Conservation (phyloP, 345 rosid genomes). For the Murraya koenigii region DNA sequence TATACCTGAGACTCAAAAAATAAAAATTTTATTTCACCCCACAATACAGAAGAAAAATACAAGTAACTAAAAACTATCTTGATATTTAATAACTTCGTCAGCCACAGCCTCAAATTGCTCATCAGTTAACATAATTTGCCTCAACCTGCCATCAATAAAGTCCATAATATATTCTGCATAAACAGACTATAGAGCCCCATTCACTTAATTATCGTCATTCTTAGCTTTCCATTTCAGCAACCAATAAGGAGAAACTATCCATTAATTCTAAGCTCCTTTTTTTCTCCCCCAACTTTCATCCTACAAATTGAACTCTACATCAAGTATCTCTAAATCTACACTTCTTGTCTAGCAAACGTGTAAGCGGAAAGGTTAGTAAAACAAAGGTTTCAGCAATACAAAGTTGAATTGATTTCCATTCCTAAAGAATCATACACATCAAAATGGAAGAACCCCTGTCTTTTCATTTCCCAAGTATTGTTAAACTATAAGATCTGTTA, state of each 20-base stretch:
- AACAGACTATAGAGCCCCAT: background rate
- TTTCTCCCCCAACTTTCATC: background rate
- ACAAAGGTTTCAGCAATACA: background rate
- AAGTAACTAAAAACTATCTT: background rate
- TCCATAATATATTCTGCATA: background rate
- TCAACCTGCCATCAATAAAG: background rate
- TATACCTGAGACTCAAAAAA: conserved; percentile 54
- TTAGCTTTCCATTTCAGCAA: background rate
- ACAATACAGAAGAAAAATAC: background rate
- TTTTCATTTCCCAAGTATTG: background rate
- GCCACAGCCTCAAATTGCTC: background rate
- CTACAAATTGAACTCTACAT: background rate
- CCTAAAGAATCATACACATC: background rate
- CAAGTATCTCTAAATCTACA: background rate
- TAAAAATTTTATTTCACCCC: background rate
- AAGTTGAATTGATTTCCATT: background rate
- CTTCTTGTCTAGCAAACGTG: background rate
- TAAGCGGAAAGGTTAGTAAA: background rate
- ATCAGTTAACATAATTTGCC: background rate
- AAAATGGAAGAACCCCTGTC: background rate
- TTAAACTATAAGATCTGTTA: background rate
- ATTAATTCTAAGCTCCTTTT: background rate
- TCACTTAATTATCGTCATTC: background rate
- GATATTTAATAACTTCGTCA: background rate
- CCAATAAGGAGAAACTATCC: background rate